Percentiles rank a stretch among this genome's conserved stretches.
These are phyloP conservation scores for Scheffersomyces quercinus DNA, from an alignment of 1,139 yeast species.

Conservation along the genomic window DNA sequence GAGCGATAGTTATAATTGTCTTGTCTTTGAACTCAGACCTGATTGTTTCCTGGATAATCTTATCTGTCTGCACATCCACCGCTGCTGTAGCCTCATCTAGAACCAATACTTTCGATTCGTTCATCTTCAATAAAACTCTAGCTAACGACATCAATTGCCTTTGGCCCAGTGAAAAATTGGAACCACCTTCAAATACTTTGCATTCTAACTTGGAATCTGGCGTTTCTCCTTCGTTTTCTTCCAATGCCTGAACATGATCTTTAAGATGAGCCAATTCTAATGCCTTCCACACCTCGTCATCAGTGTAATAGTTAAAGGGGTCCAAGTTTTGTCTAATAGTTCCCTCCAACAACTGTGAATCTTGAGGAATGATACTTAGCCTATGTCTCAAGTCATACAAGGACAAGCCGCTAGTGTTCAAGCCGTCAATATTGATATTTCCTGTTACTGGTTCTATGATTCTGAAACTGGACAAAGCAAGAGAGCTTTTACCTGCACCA, in stretches of 20 bases:
- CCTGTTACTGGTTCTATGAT: constrained; percentile 74
- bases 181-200: constrained; percentile 64
- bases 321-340: constrained; percentile 61
- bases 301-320: constrained; percentile 53
- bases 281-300: constrained; percentile 56
- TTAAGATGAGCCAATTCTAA: constrained; percentile 55
- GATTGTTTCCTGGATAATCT: constrained; percentile 72
- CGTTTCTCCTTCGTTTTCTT: constrained; percentile 16
- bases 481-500: constrained; percentile 95
- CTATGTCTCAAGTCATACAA: constrained; percentile 53
- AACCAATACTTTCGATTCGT: constrained; percentile 59
- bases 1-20: constrained; percentile 81
- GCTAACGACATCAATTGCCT: constrained; percentile 76
- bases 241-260: constrained; percentile 42
- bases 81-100: constrained; percentile 88
- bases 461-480: constrained; percentile 86
- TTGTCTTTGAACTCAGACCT: constrained; percentile 60
- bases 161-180: constrained; percentile 76
- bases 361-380: constrained; percentile 68
- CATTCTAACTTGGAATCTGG: constrained; percentile 36
- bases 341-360: constrained; percentile 67
- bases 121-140: constrained; percentile 59
- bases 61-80: constrained; percentile 79
- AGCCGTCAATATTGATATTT: constrained; percentile 47
- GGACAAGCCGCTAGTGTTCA: constrained; percentile 48